phyloP scores from a whole-genome alignment of 1,139 yeast genomes.

The Saccharomyces hybrid region DNA sequence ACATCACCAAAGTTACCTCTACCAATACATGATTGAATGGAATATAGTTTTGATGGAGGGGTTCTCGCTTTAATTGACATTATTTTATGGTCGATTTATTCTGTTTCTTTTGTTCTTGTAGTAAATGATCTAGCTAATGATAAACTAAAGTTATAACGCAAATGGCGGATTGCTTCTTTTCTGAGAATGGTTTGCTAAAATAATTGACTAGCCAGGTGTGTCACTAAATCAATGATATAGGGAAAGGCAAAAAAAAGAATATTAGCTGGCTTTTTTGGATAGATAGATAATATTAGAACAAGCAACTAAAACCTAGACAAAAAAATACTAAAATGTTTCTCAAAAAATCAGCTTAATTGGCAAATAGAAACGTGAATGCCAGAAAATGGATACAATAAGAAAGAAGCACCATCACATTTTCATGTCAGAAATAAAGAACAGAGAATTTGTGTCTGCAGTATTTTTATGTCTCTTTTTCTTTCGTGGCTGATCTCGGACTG shows the following conservation, averaged over 20 bases:
- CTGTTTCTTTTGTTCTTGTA: constrained; percentile 2
- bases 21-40: constrained; percentile 58
- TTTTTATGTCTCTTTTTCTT: neutral
- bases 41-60: constrained; percentile 33
- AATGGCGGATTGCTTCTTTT: neutral
- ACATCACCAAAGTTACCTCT: constrained; percentile 87
- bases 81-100: constrained; percentile 4
- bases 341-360: neutral
- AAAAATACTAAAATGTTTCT: neutral
- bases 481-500: neutral
- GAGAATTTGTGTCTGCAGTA: neutral
- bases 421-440: neutral
- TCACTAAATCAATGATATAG: neutral
- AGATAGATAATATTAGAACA: neutral
- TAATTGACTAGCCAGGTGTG: neutral
- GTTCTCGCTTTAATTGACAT: neutral
- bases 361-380: neutral
- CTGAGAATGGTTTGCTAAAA: neutral
- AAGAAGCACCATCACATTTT: neutral
- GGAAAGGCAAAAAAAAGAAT: neutral
- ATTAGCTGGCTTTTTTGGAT: neutral
- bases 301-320: neutral
- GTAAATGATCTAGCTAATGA: neutral
- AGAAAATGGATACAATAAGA: neutral
- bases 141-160: constrained; percentile 1